These are phyloP conservation scores for Elymus sibiricus DNA, from an alignment of 176 grass and related monocot species.

Conservation along the genomic window DNA sequence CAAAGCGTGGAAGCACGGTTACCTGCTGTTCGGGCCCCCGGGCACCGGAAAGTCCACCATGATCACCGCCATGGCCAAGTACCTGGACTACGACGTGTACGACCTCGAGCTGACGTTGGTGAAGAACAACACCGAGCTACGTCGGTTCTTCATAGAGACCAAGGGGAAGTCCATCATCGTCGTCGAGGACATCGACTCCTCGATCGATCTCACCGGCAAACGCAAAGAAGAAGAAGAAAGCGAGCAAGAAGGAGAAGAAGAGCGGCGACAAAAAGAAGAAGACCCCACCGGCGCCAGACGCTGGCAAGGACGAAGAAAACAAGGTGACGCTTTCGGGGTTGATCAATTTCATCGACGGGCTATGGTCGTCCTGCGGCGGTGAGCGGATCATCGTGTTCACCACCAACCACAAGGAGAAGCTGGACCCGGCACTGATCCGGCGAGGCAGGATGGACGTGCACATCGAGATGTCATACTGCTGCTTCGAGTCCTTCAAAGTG, in stretches of 20 bases:
- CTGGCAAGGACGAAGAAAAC: background rate
- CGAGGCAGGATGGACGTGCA: background rate
- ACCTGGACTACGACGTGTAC: conserved; percentile 67
- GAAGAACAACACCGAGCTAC: conserved; percentile 9
- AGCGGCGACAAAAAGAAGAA: background rate
- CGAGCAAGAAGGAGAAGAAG: background rate
- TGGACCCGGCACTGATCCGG: background rate
- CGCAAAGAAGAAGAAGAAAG: background rate
- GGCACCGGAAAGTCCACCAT: conserved; percentile 85
- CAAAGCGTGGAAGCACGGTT: conserved; percentile 68
- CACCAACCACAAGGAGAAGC: background rate
- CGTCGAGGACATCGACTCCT: conserved; percentile 11
- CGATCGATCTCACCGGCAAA: conserved; percentile 5
- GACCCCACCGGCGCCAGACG: too few species aligned
- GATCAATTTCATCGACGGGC: background rate
- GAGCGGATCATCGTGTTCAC: background rate
- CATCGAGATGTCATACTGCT: background rate
- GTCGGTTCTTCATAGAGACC: conserved; percentile 9
- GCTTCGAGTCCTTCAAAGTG: background rate
- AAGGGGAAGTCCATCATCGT: conserved; percentile 8
- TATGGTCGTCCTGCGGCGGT: background rate
- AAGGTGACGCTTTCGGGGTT: background rate
- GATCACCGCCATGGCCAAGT: conserved; percentile 79
- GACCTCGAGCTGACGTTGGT: conserved; percentile 25
- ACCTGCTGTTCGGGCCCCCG: conserved; percentile 34